Base-by-base conservation (phyloP, 768 basidiomycete species). In the Lactifluus echinatus region DNA sequence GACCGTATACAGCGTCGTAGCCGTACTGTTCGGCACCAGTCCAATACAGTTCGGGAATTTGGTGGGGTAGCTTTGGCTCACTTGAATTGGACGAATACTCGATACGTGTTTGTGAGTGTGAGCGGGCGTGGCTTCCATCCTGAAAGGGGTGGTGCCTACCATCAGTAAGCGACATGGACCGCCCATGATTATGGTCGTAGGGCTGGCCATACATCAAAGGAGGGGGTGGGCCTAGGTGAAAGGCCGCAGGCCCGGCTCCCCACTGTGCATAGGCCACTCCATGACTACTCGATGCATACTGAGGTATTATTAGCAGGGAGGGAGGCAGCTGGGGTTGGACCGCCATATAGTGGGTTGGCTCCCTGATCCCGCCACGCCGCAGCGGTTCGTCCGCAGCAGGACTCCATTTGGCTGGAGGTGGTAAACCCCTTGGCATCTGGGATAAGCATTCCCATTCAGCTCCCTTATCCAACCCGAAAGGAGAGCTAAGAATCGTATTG, bases 371-470 rank as follows among this genome's bases (percentile, higher is more conserved):
- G 51, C 79, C 75, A 33, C 82, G 78, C 29, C 79, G 69, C 56
- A 89, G 79, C 17, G 85, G 87, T 63, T 89, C 88, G 63, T 87
- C 87, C n/a, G 77, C 84, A 12, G 82, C 78, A 47, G 88, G 87
- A 65, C 86, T 87, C 88, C 88, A 90, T 68, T 83, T 83, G 2
- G 87, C 82, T 23, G 88, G 87, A 23, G 87, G 85, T 44, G 87
- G 87, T 17, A 89, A 67, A 12, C 65, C 36, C 39, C 75, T 75
- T 33, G 71, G 65, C 15, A 67, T 42, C 48, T 60, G 56, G 11
- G 51, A 56, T 44, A 47, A 50, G 52, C 50, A 67, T 8, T 67
- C 65, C 54, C 57, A 59, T 17, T 50, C 58, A 7, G 59, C 55
- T 3, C 47, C 44, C 40, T 26, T 61, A 31, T 54, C 47, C 19